Percentiles rank a stretch among this genome's conserved stretches.
Evolutionary conservation across 176 grass and related monocot species (phyloP).

Genomic region (Saccharum spontaneum): DNA sequence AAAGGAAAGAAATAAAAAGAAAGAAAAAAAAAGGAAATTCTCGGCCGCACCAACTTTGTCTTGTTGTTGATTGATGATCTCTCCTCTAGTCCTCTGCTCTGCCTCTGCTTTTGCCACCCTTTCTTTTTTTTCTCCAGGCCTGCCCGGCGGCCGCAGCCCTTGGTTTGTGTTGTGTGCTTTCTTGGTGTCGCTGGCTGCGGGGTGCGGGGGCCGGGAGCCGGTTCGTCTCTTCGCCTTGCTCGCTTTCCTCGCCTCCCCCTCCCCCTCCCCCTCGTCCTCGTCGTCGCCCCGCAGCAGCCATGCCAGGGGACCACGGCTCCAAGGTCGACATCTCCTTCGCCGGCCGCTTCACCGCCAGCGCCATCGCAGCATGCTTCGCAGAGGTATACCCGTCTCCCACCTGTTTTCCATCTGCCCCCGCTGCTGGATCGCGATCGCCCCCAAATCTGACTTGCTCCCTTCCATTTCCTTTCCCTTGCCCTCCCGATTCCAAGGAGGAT

Average conservation of each 20-base stretch:
- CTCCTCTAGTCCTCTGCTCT: neutral
- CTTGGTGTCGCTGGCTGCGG: no score
- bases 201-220: no score
- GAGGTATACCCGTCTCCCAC: slow-evolving; percentile 46
- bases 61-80: neutral
- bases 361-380: slow-evolving; percentile 95
- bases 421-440: neutral
- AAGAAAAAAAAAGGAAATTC: no score
- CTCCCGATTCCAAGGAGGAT: neutral
- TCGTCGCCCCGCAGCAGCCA: slow-evolving; percentile 19
- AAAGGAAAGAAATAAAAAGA: no score
- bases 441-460: neutral
- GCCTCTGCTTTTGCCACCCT: neutral
- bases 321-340: slow-evolving; percentile 83
- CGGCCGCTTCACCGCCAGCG: slow-evolving; percentile 87
- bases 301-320: slow-evolving; percentile 46
- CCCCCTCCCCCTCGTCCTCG: no score
- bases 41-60: neutral
- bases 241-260: no score
- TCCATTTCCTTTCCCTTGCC: neutral
- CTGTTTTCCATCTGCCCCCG: neutral
- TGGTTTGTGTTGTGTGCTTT: neutral
- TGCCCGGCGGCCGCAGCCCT: neutral
- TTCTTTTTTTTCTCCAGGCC: neutral
- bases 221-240: no score